Base-by-base conservation (phyloP, 2,329 filamentous ascomycete species). In the Didymosphaeria variabile region DNA sequence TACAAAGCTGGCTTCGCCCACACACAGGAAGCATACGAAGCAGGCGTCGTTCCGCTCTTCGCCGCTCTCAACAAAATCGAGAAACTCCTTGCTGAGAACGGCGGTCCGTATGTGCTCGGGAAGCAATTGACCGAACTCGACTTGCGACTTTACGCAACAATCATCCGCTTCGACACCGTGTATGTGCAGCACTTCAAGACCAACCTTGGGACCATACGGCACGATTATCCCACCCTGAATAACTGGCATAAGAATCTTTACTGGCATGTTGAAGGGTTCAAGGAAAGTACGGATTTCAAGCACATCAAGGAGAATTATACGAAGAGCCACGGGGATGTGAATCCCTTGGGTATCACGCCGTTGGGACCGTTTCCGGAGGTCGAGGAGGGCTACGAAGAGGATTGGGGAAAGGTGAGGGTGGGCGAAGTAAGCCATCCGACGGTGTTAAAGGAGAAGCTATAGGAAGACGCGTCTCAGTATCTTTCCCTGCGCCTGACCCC, bases 181-280 rank as follows among this genome's bases (percentile, higher is more conserved):
- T 90, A 90, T 69, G 86, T 87, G 13, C 86, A 89, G 78, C 87
- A 89, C 74, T 90, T 90, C 79, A 90, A 89, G 77, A 87, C 86
- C 68, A 89, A 90, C 71, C 72, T 90, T 32, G 86, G 87, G 2
- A 88, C 80, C 12, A 83, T 90, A 45, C 78, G 88, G 6, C 83
- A 86, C 67, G 82, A 86, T 58, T 90, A 90, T 66, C 87, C 87
- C 0, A 80, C 85, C 12, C 68, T 89, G 58, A 81, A 87, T 70
- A 86, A 87, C 63, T 90, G 87, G 86, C 65, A 90, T 64, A 86
- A 83, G 74, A 81, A 81, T 36, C 69, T 88, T 71, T 89, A 88
- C 75, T 88, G 84, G 82, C 83, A 85, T 60, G 80, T 85, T 1
- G 68, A 76, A 19, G 86, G 82, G 0, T 87, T 87, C 62, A 81